phyloP scores from a whole-genome alignment of 2,329 filamentous ascomycete species.

The Talaromyces pinophilus region DNA sequence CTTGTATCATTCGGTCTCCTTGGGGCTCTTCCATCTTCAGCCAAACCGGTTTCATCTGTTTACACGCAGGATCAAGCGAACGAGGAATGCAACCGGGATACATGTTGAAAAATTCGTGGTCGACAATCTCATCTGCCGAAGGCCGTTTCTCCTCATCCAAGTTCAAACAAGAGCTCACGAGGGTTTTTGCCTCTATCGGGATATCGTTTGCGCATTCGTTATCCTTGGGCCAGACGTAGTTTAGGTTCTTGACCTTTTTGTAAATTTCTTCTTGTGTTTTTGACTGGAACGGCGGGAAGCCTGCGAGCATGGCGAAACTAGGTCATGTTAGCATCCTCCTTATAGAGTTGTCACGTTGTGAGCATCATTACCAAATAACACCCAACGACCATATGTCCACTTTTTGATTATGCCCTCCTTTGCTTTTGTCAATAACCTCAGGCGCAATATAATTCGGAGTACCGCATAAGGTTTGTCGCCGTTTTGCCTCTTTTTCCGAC shows the following conservation, averaged over 20 bases:
- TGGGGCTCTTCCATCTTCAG: slow-evolving; percentile 47
- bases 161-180: slow-evolving; percentile 51
- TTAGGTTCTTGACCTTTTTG: slow-evolving; percentile 49
- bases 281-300: slow-evolving; percentile 94
- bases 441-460: slow-evolving; percentile 98
- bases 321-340: slow-evolving; percentile 6
- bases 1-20: slow-evolving; percentile 47
- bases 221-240: slow-evolving; percentile 54
- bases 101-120: slow-evolving; percentile 54
- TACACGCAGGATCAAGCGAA: slow-evolving; percentile 43
- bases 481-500: slow-evolving; percentile 81
- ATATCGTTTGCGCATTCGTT: slow-evolving; percentile 48
- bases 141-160: slow-evolving; percentile 51
- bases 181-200: slow-evolving; percentile 51
- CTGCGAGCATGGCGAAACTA: slow-evolving; percentile 93
- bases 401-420: slow-evolving; percentile 93
- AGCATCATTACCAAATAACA: slow-evolving; percentile 76
- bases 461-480: slow-evolving; percentile 90
- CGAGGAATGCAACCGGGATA: slow-evolving; percentile 51
- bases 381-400: slow-evolving; percentile 98
- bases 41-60: slow-evolving; percentile 46
- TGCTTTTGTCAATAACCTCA: slow-evolving; percentile 91
- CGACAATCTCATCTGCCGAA: slow-evolving; percentile 53
- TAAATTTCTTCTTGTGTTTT: slow-evolving; percentile 56
- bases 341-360: background rate